phyloP scores from a whole-genome alignment of 2,329 filamentous ascomycete species.

The Fusarium temperatum region DNA sequence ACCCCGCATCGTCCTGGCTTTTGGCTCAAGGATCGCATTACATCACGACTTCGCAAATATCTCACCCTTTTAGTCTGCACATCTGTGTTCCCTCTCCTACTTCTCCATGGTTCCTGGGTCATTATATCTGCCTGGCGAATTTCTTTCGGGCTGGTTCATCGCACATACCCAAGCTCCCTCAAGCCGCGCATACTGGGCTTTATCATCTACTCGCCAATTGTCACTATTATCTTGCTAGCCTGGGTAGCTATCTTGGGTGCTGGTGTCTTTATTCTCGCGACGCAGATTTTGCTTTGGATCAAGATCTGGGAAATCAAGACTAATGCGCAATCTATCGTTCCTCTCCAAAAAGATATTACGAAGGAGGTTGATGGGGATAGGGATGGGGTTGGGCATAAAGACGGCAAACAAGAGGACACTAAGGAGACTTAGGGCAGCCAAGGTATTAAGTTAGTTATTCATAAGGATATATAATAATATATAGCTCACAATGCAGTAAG shows the following conservation, averaged over 20 bases:
- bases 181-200: conserved; percentile 12
- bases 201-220: not conserved
- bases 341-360: not conserved
- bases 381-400: not conserved
- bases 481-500: no score
- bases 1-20: not conserved
- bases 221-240: not conserved
- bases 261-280: not conserved
- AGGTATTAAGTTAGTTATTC: no score
- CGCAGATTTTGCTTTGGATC: not conserved
- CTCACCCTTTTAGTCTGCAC: not conserved
- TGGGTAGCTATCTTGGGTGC: not conserved
- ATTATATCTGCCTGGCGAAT: conserved; percentile 18
- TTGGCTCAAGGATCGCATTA: conserved; percentile 9
- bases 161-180: conserved; percentile 9
- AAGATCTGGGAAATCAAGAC: not conserved
- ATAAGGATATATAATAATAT: no score
- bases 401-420: not conserved
- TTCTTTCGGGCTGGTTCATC: not conserved
- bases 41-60: not conserved
- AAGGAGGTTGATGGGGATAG: not conserved
- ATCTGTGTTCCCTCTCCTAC: not conserved
- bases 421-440: not conserved
- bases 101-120: conserved; percentile 23
- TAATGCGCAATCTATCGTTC: accelerated